phyloP scores from a whole-genome alignment of 306 rosid genomes.

The Parietaria judaica region DNA sequence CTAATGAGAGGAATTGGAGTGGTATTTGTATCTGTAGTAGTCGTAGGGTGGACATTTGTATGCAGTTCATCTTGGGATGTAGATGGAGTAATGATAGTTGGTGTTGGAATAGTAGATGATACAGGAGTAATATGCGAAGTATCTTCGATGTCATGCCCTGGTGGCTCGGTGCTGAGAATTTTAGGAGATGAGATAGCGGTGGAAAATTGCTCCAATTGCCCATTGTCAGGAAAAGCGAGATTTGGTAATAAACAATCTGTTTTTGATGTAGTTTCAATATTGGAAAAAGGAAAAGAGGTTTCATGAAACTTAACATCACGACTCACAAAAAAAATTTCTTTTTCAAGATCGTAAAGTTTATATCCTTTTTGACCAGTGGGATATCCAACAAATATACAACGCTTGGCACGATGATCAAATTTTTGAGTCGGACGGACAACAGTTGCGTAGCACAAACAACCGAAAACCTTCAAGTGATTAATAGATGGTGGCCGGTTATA shows the following conservation, averaged over 20 bases:
- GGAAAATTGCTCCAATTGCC: neutral
- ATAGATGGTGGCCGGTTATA: constrained; percentile 16
- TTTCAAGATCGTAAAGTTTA: constrained; percentile 3
- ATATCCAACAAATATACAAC: constrained; percentile 14
- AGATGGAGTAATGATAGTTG: neutral
- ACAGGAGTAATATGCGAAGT: too few species aligned
- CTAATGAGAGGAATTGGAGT: neutral
- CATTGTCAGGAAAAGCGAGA: neutral
- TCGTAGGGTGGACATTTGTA: neutral
- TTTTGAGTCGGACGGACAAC: constrained; percentile 11
- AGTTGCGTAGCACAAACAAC: constrained; percentile 24
- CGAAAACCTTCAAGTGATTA: constrained; percentile 23
- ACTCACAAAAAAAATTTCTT: constrained; percentile 1
- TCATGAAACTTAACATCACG: constrained; percentile 19
- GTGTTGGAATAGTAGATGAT: too few species aligned
- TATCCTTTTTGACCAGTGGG: constrained; percentile 1
- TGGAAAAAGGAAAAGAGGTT: neutral
- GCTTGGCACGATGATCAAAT: constrained; percentile 10
- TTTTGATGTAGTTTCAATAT: neutral
- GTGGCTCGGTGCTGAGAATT: too few species aligned
- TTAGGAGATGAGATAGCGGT: neutral
- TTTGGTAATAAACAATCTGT: neutral
- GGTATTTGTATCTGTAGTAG: neutral
- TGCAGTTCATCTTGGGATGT: neutral
- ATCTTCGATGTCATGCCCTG: too few species aligned